Base-by-base conservation (phyloP, 164 flowering plant species). In the Liriodendron chinense region DNA sequence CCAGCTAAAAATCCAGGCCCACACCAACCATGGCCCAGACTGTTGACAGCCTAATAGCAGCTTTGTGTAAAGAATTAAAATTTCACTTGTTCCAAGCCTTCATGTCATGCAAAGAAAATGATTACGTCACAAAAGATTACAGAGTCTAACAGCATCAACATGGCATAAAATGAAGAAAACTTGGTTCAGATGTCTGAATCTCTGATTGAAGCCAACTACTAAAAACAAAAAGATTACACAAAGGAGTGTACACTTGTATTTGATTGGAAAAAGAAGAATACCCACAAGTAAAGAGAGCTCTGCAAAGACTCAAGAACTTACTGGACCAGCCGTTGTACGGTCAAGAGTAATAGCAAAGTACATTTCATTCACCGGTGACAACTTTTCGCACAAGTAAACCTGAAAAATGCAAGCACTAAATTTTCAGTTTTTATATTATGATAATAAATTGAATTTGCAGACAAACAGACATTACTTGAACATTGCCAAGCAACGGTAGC, bases 261-360 rank as follows among this genome's bases (percentile, higher is more conserved):
- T 69, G 71, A 43, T 7, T 9, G 21, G 9, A n/a, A 50, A 43
- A 0, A 57, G 43, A 59, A 57, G 10, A 21, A 16, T n/a, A 53
- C 18, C 26, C 18, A 26, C 43, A 65, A n/a, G 43, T 50, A 4
- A 65, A 1, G 43, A 49, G 14, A 24, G 3, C 28, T 47, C 76
- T 12, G 9, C 59, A 53, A 53, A 12, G 59, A 49, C 48, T 22
- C 49, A 21, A 56, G 71, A 78, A 87, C 92, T 77, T 93, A 94
- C 98, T 28, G 98, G 99, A 28, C 99, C 99, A 86, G 97, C 94
- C 82, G 94, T 81, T 81, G 79, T 84, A 69, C 99, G 94, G 77
- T 96, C 99, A 70, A 96, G 87, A 63, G 92, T 94, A 82, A 96
- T 92, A 61, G 99, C 94, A 79, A 94, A 96, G 85, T 96, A 96